Conservation (phyloP, 2,329 filamentous ascomycete genomes). For the Alternaria incomplexa region DNA sequence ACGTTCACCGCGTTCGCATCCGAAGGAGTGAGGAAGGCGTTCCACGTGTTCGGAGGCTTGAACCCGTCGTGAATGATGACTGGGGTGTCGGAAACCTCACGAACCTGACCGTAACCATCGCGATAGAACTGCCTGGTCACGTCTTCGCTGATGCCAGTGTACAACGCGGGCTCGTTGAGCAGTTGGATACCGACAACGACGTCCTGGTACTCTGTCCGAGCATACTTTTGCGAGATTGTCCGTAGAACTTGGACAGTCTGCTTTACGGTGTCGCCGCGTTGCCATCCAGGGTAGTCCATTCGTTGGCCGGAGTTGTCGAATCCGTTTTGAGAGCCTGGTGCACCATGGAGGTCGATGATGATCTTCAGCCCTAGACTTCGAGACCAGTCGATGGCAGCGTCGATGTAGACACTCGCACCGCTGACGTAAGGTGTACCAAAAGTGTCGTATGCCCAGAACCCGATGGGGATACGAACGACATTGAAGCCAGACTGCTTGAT, state of each 20-base stretch:
- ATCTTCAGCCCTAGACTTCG: constrained; percentile 60
- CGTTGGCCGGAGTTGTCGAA: constrained; percentile 67
- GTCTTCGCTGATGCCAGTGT: constrained; percentile 55
- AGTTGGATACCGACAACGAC: constrained; percentile 65
- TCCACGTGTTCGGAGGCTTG: constrained; percentile 62
- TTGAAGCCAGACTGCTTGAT: constrained; percentile 65
- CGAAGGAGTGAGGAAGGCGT: constrained; percentile 62
- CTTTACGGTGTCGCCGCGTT: constrained; percentile 55
- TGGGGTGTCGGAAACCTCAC: constrained; percentile 52
- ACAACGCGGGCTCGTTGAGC: constrained; percentile 60
- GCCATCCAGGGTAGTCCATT: constrained; percentile 53
- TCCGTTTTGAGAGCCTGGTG: constrained; percentile 64
- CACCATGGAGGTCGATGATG: constrained; percentile 66
- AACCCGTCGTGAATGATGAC: constrained; percentile 68
- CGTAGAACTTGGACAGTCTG: constrained; percentile 64
- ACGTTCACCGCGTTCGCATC: constrained; percentile 61
- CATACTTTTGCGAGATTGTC: constrained; percentile 64
- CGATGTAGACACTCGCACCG: constrained; percentile 61
- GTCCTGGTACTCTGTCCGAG: constrained; percentile 59
- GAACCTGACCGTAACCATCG: constrained; percentile 59
- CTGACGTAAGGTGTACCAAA: constrained; percentile 57
- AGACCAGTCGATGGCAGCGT: constrained; percentile 64
- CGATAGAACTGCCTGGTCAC: constrained; percentile 61
- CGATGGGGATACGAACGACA: constrained; percentile 64
- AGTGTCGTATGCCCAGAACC: constrained; percentile 65